These are phyloP conservation scores for Lachnellula occidentalis DNA, from an alignment of 2,329 filamentous ascomycete genomes.

Conservation along the genomic window DNA sequence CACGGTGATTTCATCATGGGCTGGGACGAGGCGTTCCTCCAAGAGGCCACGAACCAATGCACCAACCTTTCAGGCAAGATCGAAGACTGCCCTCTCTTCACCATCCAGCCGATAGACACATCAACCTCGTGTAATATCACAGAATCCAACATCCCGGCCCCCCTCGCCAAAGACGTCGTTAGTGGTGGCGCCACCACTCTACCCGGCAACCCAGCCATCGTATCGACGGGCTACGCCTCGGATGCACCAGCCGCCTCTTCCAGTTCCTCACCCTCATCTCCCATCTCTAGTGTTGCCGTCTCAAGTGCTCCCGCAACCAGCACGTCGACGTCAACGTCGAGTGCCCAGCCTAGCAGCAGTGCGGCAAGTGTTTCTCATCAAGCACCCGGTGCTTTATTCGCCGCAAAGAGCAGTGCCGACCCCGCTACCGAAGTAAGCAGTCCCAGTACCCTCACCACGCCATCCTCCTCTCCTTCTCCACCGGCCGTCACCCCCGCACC, in stretches of 20 bases:
- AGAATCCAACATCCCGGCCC: constrained; percentile 44
- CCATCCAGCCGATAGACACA: constrained; percentile 53
- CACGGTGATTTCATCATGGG: constrained; percentile 77
- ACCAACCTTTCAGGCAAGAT: constrained; percentile 65
- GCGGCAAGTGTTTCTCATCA: constrained; percentile 17
- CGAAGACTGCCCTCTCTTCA: constrained; percentile 70
- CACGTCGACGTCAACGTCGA: background rate
- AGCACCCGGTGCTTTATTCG: constrained; percentile 31
- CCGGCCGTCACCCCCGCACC: constrained; percentile 17
- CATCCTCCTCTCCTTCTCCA: background rate
- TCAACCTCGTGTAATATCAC: constrained; percentile 55
- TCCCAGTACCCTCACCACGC: background rate
- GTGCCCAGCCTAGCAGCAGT: background rate
- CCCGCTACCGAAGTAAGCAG: background rate
- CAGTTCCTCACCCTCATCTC: constrained; percentile 1
- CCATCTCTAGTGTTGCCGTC: constrained; percentile 17
- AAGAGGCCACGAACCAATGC: constrained; percentile 69
- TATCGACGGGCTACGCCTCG: constrained; percentile 36
- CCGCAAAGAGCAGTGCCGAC: background rate
- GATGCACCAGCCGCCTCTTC: constrained; percentile 13
- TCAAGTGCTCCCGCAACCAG: constrained; percentile 11
- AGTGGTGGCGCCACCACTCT: constrained; percentile 48
- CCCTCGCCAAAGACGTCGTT: constrained; percentile 55
- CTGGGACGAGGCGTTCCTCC: constrained; percentile 66
- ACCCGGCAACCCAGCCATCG: constrained; percentile 57